Conservation (phyloP, 768 basidiomycete genomes). For the Sarcodon aspratus region DNA sequence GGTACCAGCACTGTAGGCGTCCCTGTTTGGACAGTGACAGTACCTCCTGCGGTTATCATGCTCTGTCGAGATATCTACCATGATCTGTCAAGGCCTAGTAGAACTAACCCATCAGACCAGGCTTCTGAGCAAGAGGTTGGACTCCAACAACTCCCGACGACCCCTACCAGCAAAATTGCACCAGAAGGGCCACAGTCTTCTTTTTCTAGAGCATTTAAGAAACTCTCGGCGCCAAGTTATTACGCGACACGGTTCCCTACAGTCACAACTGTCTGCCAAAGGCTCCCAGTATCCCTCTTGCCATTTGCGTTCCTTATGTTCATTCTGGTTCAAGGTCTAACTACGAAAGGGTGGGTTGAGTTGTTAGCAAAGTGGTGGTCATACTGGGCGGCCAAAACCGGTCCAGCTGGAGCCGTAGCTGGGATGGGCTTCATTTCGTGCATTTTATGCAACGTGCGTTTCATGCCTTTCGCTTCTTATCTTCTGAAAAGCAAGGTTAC, state of each 20-base stretch:
- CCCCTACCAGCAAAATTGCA: background rate
- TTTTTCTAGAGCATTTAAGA: slow-evolving; percentile 1
- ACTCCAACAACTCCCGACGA: background rate
- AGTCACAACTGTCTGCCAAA: slow-evolving; percentile 47
- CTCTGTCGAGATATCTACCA: slow-evolving; percentile 48
- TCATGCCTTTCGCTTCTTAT: background rate
- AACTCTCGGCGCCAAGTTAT: slow-evolving; percentile 6
- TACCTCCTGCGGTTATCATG: slow-evolving; percentile 71
- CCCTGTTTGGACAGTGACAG: slow-evolving; percentile 76
- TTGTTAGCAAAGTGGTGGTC: slow-evolving; percentile 66
- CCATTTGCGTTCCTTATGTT: slow-evolving; percentile 94
- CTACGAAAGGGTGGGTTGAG: slow-evolving; percentile 78
- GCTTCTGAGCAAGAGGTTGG: background rate
- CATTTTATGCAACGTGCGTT: slow-evolving; percentile 54
- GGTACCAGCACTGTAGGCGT: slow-evolving; percentile 65
- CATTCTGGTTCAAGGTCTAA: slow-evolving; percentile 80
- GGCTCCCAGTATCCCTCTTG: slow-evolving; percentile 71
- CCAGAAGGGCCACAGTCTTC: background rate
- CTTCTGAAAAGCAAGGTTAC: background rate
- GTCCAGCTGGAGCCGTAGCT: slow-evolving; percentile 24
- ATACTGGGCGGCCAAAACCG: slow-evolving; percentile 27
- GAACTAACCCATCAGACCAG: background rate
- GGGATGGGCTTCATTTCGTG: slow-evolving; percentile 62
- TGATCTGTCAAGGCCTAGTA: slow-evolving; percentile 16
- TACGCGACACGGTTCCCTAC: slow-evolving; percentile 49